Base-by-base conservation (phyloP, 768 basidiomycete species). In the Lactarius sanguifluus region DNA sequence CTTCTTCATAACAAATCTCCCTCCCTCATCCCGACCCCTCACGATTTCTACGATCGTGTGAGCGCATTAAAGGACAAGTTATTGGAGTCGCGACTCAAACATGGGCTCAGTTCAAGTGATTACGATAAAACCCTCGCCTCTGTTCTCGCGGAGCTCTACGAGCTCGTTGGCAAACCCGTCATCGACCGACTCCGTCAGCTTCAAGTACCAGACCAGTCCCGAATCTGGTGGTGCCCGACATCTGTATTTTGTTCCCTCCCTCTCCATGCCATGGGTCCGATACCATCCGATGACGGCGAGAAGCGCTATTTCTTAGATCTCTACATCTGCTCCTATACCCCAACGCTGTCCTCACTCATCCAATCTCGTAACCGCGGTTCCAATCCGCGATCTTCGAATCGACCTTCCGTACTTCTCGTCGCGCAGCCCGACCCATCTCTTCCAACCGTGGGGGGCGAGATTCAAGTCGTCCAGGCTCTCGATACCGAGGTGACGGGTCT, bases 221-320 rank as follows among this genome's bases (percentile, higher is more conserved):
- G 38, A 1, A 6, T 40, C 38, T 40, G 38, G 38, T 40, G 38
- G 38, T 40, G 38, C 15, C 38, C 38, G 15, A 40, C 38, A 5
- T 40, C 38, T 1, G 38, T 16, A 4, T 62, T 69, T 8, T 61
- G 40, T 12, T 67, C 57, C 18, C 62, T 69, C 15, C 69, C 65
- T 7, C 45, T 67, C 18, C 69, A 69, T 25, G 69, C 69, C 16
- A 66, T 66, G 28, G 64, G 63, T 2, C 40, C 61, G 9, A 64
- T 66, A 20, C 40, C 40, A 7, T 47, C 36, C 5, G 16, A 57
- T 20, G 67, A 34, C 12, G 13, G 32, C 3, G 13, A 55, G n/a
- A 45, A 47, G 9, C 54, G 20, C 12, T 50, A 62, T 59, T 47
- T 64, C 13, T 59, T 59, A 43, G 56, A 64, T 8, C 6, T 63